Evolutionary conservation across 2,329 filamentous ascomycete genomes (phyloP).

Genomic region (Fusarium nurragi): DNA sequence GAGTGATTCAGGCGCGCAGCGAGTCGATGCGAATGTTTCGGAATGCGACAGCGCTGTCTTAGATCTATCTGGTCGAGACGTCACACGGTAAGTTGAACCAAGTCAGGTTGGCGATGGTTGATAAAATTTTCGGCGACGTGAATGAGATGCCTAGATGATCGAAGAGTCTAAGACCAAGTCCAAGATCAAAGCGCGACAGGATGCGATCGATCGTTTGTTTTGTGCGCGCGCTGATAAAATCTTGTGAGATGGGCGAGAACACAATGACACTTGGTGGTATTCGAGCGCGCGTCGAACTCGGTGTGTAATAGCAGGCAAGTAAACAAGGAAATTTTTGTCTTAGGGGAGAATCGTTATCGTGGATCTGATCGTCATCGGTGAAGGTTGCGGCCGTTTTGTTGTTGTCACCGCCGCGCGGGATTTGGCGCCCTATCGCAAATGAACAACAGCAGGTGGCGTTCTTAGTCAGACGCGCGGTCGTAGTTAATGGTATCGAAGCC

Average conservation of each 20-base stretch:
- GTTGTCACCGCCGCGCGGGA: slow-evolving; percentile 24
- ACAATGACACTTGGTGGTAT: slow-evolving; percentile 21
- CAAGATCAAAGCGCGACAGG: slow-evolving; percentile 5
- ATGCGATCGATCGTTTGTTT: slow-evolving; percentile 22
- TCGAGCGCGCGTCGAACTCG: slow-evolving; percentile 15
- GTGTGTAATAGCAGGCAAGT: slow-evolving; percentile 1
- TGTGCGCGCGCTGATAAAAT: slow-evolving; percentile 17
- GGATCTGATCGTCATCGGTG: slow-evolving; percentile 16
- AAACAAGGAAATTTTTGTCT: slow-evolving; percentile 22
- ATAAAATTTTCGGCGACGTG: slow-evolving; percentile 17
- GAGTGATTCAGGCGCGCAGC: slow-evolving; percentile 20
- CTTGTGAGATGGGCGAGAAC: slow-evolving; percentile 7
- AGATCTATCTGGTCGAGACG: slow-evolving; percentile 30
- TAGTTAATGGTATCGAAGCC: slow-evolving; percentile 26
- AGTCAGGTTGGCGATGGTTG: slow-evolving; percentile 6
- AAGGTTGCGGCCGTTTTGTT: slow-evolving; percentile 17
- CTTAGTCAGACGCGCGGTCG: slow-evolving; percentile 34
- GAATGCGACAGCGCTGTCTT: slow-evolving; percentile 40
- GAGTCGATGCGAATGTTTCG: slow-evolving; percentile 36
- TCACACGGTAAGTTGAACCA: slow-evolving; percentile 14
- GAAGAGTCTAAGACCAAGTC: neutral
- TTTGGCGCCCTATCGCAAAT: slow-evolving; percentile 34
- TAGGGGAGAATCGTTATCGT: slow-evolving; percentile 10
- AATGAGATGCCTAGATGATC: neutral
- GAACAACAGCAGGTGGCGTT: slow-evolving; percentile 16